These are phyloP conservation scores for Ligustrum vulgare DNA, from an alignment of 257 asterid species.

Conservation along the genomic window DNA sequence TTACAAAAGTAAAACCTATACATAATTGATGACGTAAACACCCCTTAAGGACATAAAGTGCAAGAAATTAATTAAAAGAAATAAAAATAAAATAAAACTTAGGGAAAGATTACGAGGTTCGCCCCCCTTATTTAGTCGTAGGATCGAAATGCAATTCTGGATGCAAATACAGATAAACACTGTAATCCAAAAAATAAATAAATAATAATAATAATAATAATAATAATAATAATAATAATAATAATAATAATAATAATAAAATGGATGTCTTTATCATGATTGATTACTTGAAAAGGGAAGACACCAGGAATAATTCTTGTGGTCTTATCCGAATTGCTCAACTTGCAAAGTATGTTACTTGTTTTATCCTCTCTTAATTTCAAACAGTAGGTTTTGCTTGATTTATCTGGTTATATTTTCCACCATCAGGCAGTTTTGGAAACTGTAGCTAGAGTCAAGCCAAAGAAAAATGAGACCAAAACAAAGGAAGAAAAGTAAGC, in stretches of 20 bases:
- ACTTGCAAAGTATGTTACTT: neutral
- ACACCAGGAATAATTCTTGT: neutral
- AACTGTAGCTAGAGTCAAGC: conserved; percentile 94
- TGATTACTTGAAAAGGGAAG: neutral
- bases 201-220: no score
- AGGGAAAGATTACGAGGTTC: no score
- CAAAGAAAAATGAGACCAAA: conserved; percentile 95
- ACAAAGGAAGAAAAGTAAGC: conserved; percentile 87
- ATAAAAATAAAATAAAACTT: no score
- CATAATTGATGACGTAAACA: no score
- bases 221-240: no score
- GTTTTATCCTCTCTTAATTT: neutral
- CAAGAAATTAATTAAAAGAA: no score
- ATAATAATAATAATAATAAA: neutral
- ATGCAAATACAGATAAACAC: neutral
- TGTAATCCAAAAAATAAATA: neutral
- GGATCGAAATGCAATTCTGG: neutral
- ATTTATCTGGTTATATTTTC: conserved; percentile 26
- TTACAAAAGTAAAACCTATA: no score
- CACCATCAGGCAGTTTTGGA: conserved; percentile 86
- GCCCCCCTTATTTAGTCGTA: no score
- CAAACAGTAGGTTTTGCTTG: conserved; percentile 4
- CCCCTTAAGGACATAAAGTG: no score
- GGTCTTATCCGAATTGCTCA: neutral
- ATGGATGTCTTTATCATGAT: neutral